Evolutionary conservation across 768 basidiomycete species (phyloP), one percentile per base, ranked within the genome.

Genomic region (Russula griseocarnosa): DNA sequence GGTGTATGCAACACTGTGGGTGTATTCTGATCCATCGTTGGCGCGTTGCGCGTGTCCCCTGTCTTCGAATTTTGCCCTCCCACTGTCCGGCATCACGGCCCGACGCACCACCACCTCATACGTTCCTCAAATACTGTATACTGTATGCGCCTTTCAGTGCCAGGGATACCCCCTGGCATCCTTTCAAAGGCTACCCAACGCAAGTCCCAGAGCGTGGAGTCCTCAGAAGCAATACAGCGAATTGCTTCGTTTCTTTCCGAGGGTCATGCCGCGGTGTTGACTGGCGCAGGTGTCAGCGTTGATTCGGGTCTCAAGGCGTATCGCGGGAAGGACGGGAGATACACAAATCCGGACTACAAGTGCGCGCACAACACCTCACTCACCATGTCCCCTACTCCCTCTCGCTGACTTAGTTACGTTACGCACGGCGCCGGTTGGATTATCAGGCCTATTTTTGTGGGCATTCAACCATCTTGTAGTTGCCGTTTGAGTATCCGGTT

Each of bases 301-400:
- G 96, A 98, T 74, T 92, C 90, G 30, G 96, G 96, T 51, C 96
- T 98, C 65, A 80, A 92, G 68, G 94, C 94, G n/a, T 97, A 98
- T 75, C 79, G 94, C 62, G 94, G 94, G 0, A 73, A 72, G 65
- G 90, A 95, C 71, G 94, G 94, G 18, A 78, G 87, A 67, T 93
- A 93, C 74, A 84, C 90, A 84, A 91, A 93, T 70, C 90, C 89
- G n/a, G 88, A 92, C 73, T 92, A 90, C 79, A 87, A 86, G 90
- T 91, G 70, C 68, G 83, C 73, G 26, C 9, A 36, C 38, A n/a
- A n/a, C 8, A 4, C n/a, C 6, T 38, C 13, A 4, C n/a, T 38
- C 30, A 49, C 18, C 20, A 5, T 22, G n/a, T 16, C 8, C 16
- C 9, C 20, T 13, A 3, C 6, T 0, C 22, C 5, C 28, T 14